Base-by-base conservation (phyloP, 106 monocot genomes). In the Ottelia alismoides region DNA sequence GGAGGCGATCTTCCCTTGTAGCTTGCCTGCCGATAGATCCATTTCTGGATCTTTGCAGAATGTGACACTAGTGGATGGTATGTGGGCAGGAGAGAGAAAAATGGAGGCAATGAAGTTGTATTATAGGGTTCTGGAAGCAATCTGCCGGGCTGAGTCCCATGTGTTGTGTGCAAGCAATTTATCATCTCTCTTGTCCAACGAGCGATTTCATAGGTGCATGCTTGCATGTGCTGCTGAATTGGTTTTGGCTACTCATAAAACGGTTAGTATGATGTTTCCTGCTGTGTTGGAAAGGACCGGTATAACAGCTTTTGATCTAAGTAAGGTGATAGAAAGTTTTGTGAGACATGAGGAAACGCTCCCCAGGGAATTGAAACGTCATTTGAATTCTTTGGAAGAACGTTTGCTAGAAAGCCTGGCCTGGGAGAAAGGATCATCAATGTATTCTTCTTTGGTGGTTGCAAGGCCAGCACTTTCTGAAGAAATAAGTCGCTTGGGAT, bases 41-140 rank as follows among this genome's bases (percentile, higher is more conserved):
- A 46, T 62, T 20, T 16, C 58, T 44, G 71, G 70, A 25, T 64
- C 29, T 54, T 25, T 76, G 50, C 76, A 77, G 51, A 72, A 63
- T 58, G 64, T 71, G 40, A 76, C 65, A 45, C 35, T 76, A 35
- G 71, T 88, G 72, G 94, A 94, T 74, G 70, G 69, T 45, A 77
- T 82, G 64, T 96, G 96, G 96, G 85, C 96, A 52, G 96, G 80
- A 64, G 80, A 96, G 70, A 78, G 88, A 43, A 96, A 96, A 77
- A 52, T 65, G 45, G 96, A 96, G 66, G 81, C 85, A n/a, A 27
- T 85, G 30, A 96, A 96, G 57, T 62, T 96, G 16, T 96, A 96
- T 45, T 96, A 82, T 30, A 81, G 84, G 18, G 96, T 96, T 57
- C 64, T 96, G 56, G 96, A 96, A 58, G 65, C 96, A 59, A 96